phyloP scores from a whole-genome alignment of 208 protist genomes.

The Leishmania braziliensis region DNA sequence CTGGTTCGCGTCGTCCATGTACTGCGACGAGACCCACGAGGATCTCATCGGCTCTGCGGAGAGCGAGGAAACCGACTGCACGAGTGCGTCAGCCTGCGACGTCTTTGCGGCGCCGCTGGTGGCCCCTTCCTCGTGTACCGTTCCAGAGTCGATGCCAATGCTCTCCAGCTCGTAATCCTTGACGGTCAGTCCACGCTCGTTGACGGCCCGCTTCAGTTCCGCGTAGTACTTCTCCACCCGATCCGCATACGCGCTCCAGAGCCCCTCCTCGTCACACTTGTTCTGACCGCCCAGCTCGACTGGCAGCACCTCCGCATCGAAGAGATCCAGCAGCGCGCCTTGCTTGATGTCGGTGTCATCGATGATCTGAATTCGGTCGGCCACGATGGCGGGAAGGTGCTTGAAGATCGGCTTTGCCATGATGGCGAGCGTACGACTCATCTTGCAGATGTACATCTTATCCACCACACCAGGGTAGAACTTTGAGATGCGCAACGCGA shows the following conservation, averaged over 20 bases:
- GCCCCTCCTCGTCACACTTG: conserved; percentile 46
- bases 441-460: conserved; percentile 80
- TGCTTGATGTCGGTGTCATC: conserved; percentile 40
- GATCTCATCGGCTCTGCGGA: neutral
- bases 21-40: neutral
- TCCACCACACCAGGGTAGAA: conserved; percentile 65
- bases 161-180: conserved; percentile 75
- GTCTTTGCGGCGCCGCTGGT: neutral
- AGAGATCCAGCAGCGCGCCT: conserved; percentile 49
- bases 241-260: conserved; percentile 42
- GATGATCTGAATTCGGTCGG: conserved; percentile 66
- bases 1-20: neutral
- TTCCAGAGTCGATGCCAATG: conserved; percentile 24
- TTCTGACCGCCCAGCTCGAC: conserved; percentile 58
- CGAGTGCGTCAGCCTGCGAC: conserved; percentile 19
- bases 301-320: conserved; percentile 61
- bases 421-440: conserved; percentile 45
- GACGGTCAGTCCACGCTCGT: conserved; percentile 50
- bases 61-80: conserved; percentile 18
- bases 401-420: conserved; percentile 70
- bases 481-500: conserved; percentile 71
- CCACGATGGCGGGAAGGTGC: conserved; percentile 56
- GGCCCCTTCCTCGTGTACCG: neutral
- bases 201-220: conserved; percentile 46
- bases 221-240: conserved; percentile 60